Evolutionary conservation across 2,329 filamentous ascomycete species (phyloP), one percentile per base, ranked within the genome.

Genomic region (Mollisiaceae sp.): DNA sequence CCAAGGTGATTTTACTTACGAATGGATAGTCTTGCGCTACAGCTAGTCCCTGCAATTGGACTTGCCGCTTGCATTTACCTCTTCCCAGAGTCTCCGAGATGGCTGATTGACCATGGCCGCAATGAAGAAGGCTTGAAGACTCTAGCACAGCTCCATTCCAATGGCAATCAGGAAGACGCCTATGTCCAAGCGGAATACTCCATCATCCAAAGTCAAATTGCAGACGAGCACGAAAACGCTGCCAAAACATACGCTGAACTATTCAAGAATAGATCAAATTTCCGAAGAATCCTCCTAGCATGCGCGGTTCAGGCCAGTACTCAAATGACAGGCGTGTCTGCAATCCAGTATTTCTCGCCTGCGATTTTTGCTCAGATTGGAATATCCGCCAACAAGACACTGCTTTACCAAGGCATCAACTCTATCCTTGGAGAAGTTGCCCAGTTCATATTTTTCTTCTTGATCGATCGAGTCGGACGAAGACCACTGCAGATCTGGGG

Each of bases 321-420:
- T 2, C 91, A 93, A 75, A 92, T 94, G 89, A 93, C 91, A 0
- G 91, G 91, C 69, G 89, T 90, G 0, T 86, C 83, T 1, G 88
- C 89, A 0, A 92, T 93, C 69, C 90, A 93, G 75, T 93, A 93
- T 77, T 93, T 90, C 77, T 89, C 87, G 0, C 85, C 89, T 20
- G 77, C 74, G 2, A 87, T 87, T 64, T 88, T 62, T 20, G 59
- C 76, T 0, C 79, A 91, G 74, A 91, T 92, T 70, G 90, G 90
- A 35, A 92, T 93, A 70, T 75, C 78, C 0, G 83, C 84, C 24
- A 80, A 86, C 60, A 83, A 90, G 35, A 88, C 91, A 0, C 83
- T 93, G 47, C 86, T 89, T 69, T 93, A 93, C 76, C 91, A 93
- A 75, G 90, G 43, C 18, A 92, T 93, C 73, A 91, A 89, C 67